Base-by-base conservation (phyloP, 208 protist genomes). In the Acanthamoeba healyi region DNA sequence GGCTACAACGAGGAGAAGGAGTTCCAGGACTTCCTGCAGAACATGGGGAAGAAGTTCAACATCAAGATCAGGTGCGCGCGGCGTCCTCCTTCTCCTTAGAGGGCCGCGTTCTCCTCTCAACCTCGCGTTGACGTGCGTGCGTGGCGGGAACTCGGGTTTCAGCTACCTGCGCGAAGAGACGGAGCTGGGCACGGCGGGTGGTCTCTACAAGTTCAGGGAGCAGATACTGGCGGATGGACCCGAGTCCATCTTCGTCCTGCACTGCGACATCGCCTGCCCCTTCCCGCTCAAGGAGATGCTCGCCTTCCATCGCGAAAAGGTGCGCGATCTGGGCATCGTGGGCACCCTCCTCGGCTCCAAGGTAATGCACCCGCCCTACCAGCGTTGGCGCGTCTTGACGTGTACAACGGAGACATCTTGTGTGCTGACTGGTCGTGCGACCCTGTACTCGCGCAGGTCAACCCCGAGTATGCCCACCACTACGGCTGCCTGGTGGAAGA, bases 251-350 rank as follows among this genome's bases (percentile, higher is more conserved):
- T 95, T 96, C 63, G 94, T 96, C 32, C 61, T 96, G 19, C 96
- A 97, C 70, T 96, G 95, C 82, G 96, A 97, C 88, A 93, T 97
- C 19, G 81, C 63, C 56, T 97, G 95, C 92, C 10, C 87, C 19
- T 97, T 96, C 95, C 95, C 95, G 67, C 42, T 97, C 44, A 77
- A 92, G 26, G 88, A 95, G 38, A 54, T 97, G 24, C 82, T 96
- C 14, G 38, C 72, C 38, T 96, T 96, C 40, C 96, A 97, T 34
- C 32, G 89, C 32, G 89, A 93, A 46, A 93, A 93, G 38, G 89
- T 65, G 32, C 42, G 44, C 15, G 36, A 65, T 24, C 24, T 93
- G 17, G 42, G 58, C 17, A 86, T 74, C 49, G 29, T 72, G 6
- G 81, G 82, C 49, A 97, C 96, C 24, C 94, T 97, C 7, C 61